Conservation (phyloP, 2,329 filamentous ascomycete genomes). For the Neonectria ditissima region DNA sequence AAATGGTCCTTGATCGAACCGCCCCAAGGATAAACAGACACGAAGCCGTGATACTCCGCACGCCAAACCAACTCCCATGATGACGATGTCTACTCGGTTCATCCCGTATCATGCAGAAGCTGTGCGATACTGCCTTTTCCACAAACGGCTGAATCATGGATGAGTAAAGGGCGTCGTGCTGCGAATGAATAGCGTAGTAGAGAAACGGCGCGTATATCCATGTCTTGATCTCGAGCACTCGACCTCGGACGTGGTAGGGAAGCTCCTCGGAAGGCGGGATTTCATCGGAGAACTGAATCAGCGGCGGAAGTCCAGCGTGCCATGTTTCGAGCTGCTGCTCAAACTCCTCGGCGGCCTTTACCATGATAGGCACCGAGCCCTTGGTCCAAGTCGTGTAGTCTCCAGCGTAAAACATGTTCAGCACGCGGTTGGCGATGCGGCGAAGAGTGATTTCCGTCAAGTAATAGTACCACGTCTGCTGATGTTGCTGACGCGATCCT, state of each 20-base stretch:
- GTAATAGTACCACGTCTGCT: constrained; percentile 58
- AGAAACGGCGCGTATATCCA: constrained; percentile 20
- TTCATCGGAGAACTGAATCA: constrained; percentile 6
- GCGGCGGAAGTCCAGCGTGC: constrained; percentile 23
- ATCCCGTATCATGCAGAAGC: not conserved
- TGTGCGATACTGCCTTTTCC: constrained; percentile 6
- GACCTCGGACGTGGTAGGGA: constrained; percentile 1
- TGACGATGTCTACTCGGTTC: constrained; percentile 37
- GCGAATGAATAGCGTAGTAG: constrained; percentile 21
- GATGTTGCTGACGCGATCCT: constrained; percentile 32
- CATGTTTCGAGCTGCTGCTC: constrained; percentile 41
- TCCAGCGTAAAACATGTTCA: constrained; percentile 46
- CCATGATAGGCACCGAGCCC: constrained; percentile 26
- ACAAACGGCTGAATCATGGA: constrained; percentile 34
- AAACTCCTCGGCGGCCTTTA: constrained; percentile 40
- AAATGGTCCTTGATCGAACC: not conserved
- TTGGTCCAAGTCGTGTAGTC: constrained; percentile 33
- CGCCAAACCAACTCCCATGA: constrained; percentile 42
- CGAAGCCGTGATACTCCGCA: constrained; percentile 23
- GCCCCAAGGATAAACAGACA: constrained; percentile 14
- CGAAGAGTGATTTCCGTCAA: constrained; percentile 56
- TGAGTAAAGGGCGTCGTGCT: constrained; percentile 24
- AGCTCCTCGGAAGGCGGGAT: constrained; percentile 11
- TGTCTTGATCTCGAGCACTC: not conserved
- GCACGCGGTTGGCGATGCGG: constrained; percentile 54